Percentiles rank a stretch among this genome's conserved stretches.
Evolutionary conservation across 2,329 filamentous ascomycete genomes (phyloP).

Genomic region (Neonectria coccinea): DNA sequence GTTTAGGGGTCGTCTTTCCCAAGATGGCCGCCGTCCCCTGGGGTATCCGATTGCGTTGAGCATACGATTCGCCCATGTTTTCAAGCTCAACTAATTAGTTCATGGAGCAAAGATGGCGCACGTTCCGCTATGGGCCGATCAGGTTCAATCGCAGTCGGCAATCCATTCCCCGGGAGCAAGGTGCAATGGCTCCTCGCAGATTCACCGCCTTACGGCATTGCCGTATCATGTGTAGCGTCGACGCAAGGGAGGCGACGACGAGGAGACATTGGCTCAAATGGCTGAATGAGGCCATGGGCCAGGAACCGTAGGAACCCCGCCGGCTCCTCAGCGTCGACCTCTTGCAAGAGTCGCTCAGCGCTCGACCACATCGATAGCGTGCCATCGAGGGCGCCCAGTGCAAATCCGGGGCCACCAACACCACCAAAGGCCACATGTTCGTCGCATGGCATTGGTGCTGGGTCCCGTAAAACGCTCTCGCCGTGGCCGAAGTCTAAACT

Average conservation of each 20-base stretch:
- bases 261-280: slow-evolving; percentile 22
- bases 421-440: slow-evolving; percentile 34
- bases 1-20: slow-evolving; percentile 12
- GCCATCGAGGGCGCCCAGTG: slow-evolving; percentile 7
- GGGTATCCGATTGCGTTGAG: slow-evolving; percentile 8
- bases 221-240: slow-evolving; percentile 29
- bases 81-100: slow-evolving; percentile 25
- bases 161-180: slow-evolving; percentile 1
- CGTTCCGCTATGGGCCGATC: slow-evolving; percentile 38
- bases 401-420: slow-evolving; percentile 19
- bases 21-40: slow-evolving; percentile 15
- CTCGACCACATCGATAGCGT: slow-evolving; percentile 17
- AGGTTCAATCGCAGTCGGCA: slow-evolving; percentile 28
- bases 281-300: slow-evolving; percentile 6
- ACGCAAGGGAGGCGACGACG: slow-evolving; percentile 39
- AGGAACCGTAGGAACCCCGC: slow-evolving; percentile 23
- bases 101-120: slow-evolving; percentile 21
- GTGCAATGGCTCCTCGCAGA: slow-evolving; percentile 27
- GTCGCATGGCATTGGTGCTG: slow-evolving; percentile 34
- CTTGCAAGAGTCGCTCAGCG: neutral
- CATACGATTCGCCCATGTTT: slow-evolving; percentile 28
- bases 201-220: slow-evolving; percentile 42
- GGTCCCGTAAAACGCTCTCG: slow-evolving; percentile 36
- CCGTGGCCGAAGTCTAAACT: slow-evolving; percentile 40
- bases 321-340: slow-evolving; percentile 1